phyloP scores from a whole-genome alignment of 73 alveolate species.

The Paramecium sexaurelia region DNA sequence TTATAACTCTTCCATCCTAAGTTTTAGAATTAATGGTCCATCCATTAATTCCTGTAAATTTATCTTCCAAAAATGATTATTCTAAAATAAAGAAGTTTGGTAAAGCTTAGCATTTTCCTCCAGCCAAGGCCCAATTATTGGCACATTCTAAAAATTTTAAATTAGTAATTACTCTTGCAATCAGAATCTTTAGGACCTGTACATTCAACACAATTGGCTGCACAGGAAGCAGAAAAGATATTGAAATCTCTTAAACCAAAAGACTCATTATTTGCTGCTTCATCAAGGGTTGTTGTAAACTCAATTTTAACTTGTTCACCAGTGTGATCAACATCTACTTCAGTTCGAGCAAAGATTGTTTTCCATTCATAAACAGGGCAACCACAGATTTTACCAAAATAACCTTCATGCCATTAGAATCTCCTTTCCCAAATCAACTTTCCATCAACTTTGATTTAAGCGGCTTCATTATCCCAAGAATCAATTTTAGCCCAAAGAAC shows the following conservation, averaged over 20 bases:
- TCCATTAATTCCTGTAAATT: constrained; percentile 36
- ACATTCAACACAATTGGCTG: constrained; percentile 52
- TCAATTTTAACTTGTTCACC: constrained; percentile 9
- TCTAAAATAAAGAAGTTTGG: constrained; percentile 39
- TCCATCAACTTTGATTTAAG: constrained; percentile 53
- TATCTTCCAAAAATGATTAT: constrained; percentile 28
- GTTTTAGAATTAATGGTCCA: neutral
- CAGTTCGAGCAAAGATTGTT: neutral
- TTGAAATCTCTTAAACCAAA: constrained; percentile 34
- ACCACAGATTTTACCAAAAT: neutral
- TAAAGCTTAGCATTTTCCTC: neutral
- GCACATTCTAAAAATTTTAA: neutral
- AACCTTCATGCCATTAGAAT: constrained; percentile 33
- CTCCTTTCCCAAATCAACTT: neutral
- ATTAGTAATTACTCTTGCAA: neutral
- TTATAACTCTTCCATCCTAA: neutral
- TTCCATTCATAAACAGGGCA: constrained; percentile 33
- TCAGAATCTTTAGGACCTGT: constrained; percentile 24
- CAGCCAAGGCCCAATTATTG: neutral
- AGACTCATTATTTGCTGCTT: constrained; percentile 33
- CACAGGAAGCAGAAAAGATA: constrained; percentile 2
- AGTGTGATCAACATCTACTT: constrained; percentile 37
- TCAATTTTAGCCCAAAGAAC: constrained; percentile 21
- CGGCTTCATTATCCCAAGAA: constrained; percentile 53
- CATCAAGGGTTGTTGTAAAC: neutral